Base-by-base conservation (phyloP, 352 stramenopile species). In the Phytophthora pini region DNA sequence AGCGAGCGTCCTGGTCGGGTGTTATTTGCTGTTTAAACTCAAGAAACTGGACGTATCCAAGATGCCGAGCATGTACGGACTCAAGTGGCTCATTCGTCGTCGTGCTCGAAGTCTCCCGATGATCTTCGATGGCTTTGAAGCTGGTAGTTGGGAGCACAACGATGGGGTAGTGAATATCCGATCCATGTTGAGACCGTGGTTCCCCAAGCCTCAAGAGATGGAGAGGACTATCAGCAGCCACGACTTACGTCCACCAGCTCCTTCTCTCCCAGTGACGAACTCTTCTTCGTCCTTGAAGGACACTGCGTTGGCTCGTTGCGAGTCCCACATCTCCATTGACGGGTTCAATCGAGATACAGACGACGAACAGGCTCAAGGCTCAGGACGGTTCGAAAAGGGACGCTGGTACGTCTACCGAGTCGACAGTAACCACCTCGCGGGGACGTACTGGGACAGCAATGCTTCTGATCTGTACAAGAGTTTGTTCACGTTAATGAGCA, bases 361-460 rank as follows among this genome's bases (percentile, higher is more conserved):
- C 5, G 68, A 77, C 48, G 57, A 77, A 27, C 65, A 76, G 31
- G 12, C 53, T 24, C 50, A 57, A 2, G 22, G 34, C 6, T 46
- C 52, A 6, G 67, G 58, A 24, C 61, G 66, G 45, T 88, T 89
- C 48, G 55, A 78, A 51, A 87, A 84, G 49, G 85, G 85, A 10
- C 78, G 73, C 8, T 94, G 85, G 85, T 91, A 94, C 55, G 83
- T 94, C 39, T 91, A 94, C 41, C 83, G 85, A 31, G 80, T 94
- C 13, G 74, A 87, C 31, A 84, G 72, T 39, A 94, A 94, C 67
- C 85, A 94, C 61, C 67, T 94, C 36, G 75, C 80, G 6, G 85
- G 85, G 3, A 94, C 81, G 1, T 86, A 82, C 50, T 90, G 81
- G 77, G 79, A 94, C 54, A 72, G 67, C 45, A 80, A 89, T 29